Conservation (phyloP, 345 rosid species). For the Pseudoturritis turrita region DNA sequence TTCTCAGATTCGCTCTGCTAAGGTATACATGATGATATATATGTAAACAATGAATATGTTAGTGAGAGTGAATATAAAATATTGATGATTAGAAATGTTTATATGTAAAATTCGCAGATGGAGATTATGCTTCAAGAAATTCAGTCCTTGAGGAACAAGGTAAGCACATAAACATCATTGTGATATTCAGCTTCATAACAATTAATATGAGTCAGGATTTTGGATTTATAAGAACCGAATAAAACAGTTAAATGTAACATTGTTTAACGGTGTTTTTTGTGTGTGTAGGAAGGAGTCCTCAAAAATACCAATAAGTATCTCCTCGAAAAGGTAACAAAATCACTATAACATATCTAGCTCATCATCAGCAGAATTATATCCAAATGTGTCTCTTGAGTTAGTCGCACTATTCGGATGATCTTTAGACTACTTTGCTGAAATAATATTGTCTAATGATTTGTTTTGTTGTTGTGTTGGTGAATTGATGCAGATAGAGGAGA, state of each 20-base stretch:
- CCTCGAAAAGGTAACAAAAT: constrained; percentile 60
- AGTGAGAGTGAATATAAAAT: background rate
- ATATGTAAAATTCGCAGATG: constrained; percentile 44
- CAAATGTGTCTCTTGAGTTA: background rate
- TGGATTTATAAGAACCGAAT: constrained; percentile 2
- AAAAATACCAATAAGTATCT: constrained; percentile 68
- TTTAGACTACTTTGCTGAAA: background rate
- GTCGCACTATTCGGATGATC: background rate
- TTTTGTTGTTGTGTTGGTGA: constrained; percentile 9
- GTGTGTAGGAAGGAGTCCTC: constrained; percentile 66
- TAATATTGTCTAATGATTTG: background rate
- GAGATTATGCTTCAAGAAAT: constrained; percentile 77
- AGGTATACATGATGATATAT: constrained; percentile 42
- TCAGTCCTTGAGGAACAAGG: constrained; percentile 72
- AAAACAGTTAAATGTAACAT: background rate
- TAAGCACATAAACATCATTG: constrained; percentile 18
- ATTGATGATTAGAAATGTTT: background rate
- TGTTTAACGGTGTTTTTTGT: background rate
- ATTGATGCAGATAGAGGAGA: constrained; percentile 63
- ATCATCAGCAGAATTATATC: background rate
- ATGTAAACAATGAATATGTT: background rate
- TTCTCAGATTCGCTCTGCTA: constrained; percentile 69
- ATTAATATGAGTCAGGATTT: background rate
- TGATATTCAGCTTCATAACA: background rate
- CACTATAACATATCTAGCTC: background rate